Percentiles rank a stretch among this genome's conserved stretches.
phyloP scores from a whole-genome alignment of 345 rosid species.

The Cardiospermum halicacabum region DNA sequence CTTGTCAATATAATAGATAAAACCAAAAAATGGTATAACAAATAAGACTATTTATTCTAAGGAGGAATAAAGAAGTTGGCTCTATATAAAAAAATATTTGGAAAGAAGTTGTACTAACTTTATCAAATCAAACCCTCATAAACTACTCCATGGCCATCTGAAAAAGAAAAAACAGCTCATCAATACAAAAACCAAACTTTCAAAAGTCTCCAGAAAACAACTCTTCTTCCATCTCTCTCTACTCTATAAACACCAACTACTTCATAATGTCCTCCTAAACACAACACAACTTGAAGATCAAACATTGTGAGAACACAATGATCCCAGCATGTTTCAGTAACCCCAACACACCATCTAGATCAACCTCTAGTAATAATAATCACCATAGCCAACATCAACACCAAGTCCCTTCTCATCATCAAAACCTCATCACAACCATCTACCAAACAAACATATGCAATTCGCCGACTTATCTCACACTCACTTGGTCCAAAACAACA shows the following conservation, averaged over 20 bases:
- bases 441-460: slow-evolving; percentile 43
- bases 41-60: too few relatives aligned
- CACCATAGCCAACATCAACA: slow-evolving; percentile 4
- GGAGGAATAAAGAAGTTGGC: too few relatives aligned
- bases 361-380: slow-evolving; percentile 14
- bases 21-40: too few relatives aligned
- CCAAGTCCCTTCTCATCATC: slow-evolving; percentile 20
- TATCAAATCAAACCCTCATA: neutral
- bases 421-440: slow-evolving; percentile 41
- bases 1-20: too few relatives aligned
- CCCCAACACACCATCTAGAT: slow-evolving; percentile 29
- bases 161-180: neutral
- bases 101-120: neutral
- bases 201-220: slow-evolving; percentile 14
- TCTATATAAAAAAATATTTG: neutral
- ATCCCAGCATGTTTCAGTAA: slow-evolving; percentile 50
- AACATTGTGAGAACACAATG: slow-evolving; percentile 21
- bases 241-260: neutral
- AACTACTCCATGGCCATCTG: neutral
- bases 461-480: slow-evolving; percentile 35
- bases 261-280: neutral
- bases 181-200: slow-evolving; percentile 3
- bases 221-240: slow-evolving; percentile 14
- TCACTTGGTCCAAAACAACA: slow-evolving; percentile 48
- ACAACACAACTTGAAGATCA: neutral